Base-by-base conservation (phyloP, 306 rosid genomes). In the Castanea crenata region DNA sequence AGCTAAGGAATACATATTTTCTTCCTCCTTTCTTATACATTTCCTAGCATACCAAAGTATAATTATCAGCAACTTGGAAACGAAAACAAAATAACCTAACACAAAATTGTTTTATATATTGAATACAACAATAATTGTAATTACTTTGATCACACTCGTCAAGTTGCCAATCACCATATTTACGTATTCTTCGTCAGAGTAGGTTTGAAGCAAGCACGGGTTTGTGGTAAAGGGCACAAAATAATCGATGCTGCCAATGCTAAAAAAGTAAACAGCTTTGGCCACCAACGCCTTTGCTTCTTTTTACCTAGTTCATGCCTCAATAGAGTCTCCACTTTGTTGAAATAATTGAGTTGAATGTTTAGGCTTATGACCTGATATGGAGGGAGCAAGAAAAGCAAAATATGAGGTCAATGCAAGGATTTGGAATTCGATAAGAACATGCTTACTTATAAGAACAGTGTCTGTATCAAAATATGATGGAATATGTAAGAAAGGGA, bases 1-100 rank as follows among this genome's bases (percentile, higher is more conserved):
- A 32, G 55, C 58, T 74, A 34, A 63, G 2, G 46, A 86, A 15
- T 64, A 78, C 62, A 19, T 16, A 57, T 57, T 57, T 57, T 57
- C 23, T 57, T 18, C 62, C 25, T 57, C 25, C 62, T 56, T 56
- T 56, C 62, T 56, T 56, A 20, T 56, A 56, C 18, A 56, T 56
- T 56, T 56, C 62, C 62, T 56, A 16, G 8, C 15, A 16, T 3
- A 56, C 1, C 4, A 46, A 46, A 46, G 52, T 10, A 46, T 46
- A 46, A 46, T 46, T 46, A 46, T 10, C 10, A 46, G 14, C 52
- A 9, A 35, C 27, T 34, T 54, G 69, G 68, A 55, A 46, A 46
- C 52, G 3, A 46, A 46, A 10, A 46, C 12, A 46, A 12, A 46
- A 46, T 46, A 46, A 10, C 0, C 52, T 46, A 11, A 46, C 14